Base-by-base conservation (phyloP, 176 grass and related monocot species). In the Oryza brachyantha region DNA sequence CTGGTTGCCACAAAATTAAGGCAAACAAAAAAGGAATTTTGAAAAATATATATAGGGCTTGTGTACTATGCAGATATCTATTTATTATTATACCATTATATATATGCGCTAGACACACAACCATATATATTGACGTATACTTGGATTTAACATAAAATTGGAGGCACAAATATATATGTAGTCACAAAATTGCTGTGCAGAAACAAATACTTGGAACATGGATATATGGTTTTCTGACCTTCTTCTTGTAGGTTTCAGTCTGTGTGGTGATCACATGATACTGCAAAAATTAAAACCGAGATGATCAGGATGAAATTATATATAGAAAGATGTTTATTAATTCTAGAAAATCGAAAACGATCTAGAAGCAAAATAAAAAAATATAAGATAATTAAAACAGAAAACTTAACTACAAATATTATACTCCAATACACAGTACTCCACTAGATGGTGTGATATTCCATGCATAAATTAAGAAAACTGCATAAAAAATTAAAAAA, bases 211-310 rank as follows among this genome's bases (percentile, higher is more conserved):
- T 14, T 3, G 55, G 2, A 8, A 22, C 5, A 57, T 22, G 25
- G 66, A 24, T 5, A 16, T 64, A 36, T 36, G 34, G 10, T 52
- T 64, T 72, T 48, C 43, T 86, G 82, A 93, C 96, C 96, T 99
- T 99, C 76, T 99, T 99, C 80, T 93, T 95, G 67, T 87, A 95
- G 63, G 96, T 99, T 13, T 95, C 92, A 28, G 92, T 99, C 79
- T 95, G 87, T 29, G 96, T 95, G 59, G 11, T 72, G 84, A 99
- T 93, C 77, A 93, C 82, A 73, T 94, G 88, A 81, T 93, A 95
- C 92, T 99, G 90, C 79, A 80, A 81, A 84, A 65, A 66, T 72
- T 29, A 65, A 81, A 80, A 50, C 17, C 36, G 74, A 28, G 25
- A 45, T 0, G 54, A 52, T 79, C 48, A 79, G 43, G 2, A 52